A percentile compares a stretch with the other conserved stretches of the same genome.
phyloP scores from a whole-genome alignment of 1,284 basidiomycete genomes.

The Ceratobasidium sp. region DNA sequence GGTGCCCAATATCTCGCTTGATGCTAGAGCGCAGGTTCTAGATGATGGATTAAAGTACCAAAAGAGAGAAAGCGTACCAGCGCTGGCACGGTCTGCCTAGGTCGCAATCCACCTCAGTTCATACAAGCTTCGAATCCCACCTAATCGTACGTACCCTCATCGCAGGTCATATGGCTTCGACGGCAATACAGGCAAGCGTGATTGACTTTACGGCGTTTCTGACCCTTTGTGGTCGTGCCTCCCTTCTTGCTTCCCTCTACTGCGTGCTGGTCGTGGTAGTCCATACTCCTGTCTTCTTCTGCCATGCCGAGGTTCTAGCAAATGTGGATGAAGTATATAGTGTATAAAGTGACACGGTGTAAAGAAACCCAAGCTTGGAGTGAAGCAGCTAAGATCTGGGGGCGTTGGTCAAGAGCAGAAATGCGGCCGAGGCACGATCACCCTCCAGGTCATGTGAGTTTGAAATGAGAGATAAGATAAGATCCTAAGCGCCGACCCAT shows the following conservation, averaged over 20 bases:
- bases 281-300: constrained; percentile 16
- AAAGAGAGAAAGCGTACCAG: constrained; percentile 69
- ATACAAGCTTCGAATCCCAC: neutral
- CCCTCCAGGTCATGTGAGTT: constrained; percentile 30
- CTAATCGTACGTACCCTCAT: constrained; percentile 66
- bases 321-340: neutral
- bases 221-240: constrained; percentile 35
- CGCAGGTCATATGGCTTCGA: constrained; percentile 91
- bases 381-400: neutral
- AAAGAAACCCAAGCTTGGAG: neutral
- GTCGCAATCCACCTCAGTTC: neutral
- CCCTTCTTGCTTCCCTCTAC: constrained; percentile 29
- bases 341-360: neutral
- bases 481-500: constrained; percentile 14
- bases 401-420: constrained; percentile 19
- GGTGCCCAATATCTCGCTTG: constrained; percentile 90
- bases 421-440: neutral
- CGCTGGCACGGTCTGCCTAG: constrained; percentile 81
- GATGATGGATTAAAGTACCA: neutral
- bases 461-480: constrained; percentile 28
- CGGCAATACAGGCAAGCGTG: constrained; percentile 95
- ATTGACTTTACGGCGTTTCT: constrained; percentile 83
- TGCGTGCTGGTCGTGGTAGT: constrained; percentile 17
- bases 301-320: neutral
- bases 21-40: constrained; percentile 65